Conservation (phyloP, 352 stramenopile genomes). For the Pythium pyrilobum region DNA sequence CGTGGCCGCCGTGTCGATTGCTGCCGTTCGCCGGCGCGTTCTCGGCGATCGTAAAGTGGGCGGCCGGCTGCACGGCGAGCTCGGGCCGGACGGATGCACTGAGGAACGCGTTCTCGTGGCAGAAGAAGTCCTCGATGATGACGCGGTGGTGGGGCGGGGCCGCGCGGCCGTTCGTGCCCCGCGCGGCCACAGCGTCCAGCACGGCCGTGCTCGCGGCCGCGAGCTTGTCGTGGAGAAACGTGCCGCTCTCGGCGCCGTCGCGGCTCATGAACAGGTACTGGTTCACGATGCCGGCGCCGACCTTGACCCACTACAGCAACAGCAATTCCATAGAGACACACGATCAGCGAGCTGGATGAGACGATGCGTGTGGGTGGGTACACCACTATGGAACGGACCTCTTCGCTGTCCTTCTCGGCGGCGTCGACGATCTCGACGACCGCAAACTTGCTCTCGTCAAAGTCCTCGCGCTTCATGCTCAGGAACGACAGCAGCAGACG, state of each 20-base stretch:
- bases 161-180: constrained; percentile 12
- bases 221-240: constrained; percentile 64
- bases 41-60: constrained; percentile 64
- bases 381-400: no score
- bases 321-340: no score
- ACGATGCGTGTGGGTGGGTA: no score
- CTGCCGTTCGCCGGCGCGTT: constrained; percentile 19
- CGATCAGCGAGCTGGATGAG: not conserved
- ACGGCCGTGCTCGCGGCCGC: constrained; percentile 36
- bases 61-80: constrained; percentile 29
- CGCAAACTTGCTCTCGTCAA: constrained; percentile 41
- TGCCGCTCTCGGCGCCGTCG: constrained; percentile 33
- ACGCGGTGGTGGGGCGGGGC: no score
- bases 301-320: constrained; percentile 47
- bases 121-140: constrained; percentile 51
- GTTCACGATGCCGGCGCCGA: constrained; percentile 55
- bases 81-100: constrained; percentile 49
- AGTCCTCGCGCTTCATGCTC: constrained; percentile 50
- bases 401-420: constrained; percentile 54
- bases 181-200: constrained; percentile 34
- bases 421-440: constrained; percentile 44
- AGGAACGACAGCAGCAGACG: constrained; percentile 54
- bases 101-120: constrained; percentile 59
- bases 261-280: constrained; percentile 56
- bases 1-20: not conserved